Base-by-base conservation (phyloP, 2,329 filamentous ascomycete genomes). In the Lachnellula occidentalis region DNA sequence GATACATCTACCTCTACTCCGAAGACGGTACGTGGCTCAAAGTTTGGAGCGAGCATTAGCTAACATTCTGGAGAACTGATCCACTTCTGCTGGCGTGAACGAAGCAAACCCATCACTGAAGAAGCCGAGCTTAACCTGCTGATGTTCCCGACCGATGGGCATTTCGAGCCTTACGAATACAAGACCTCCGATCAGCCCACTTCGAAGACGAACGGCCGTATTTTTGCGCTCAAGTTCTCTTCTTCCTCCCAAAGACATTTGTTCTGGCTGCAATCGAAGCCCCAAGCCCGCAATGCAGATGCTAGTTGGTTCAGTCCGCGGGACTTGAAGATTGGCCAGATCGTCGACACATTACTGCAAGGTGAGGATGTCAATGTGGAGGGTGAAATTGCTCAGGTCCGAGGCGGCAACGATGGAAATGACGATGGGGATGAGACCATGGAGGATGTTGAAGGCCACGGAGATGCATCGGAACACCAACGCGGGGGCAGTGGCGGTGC, bases 41-140 rank as follows among this genome's bases (percentile, higher is more conserved):
- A 37, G 2, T 12, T 12, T 46, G 8, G 6, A 22, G 19, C 17
- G 39, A 42, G 8, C 34, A 8, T 21, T 39, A 37, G 22, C 56
- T 57, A 48, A 60, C n/a, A 27, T 11, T 19, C 58, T 66, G 34
- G 61, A 91, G 88, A 96, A 50, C 82, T 99, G 57, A 80, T 95
- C 58, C 92, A 96, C 76, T 96, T 99, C 76, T 96, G 92, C 81
- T 99, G 95, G 95, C 87, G 92, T 62, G 85, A 89, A 66, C 87
- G 94, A 62, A 80, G 78, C 62, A 81, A 83, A 55, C 77, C 85
- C 21, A 73, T 90, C 62, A 82, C 87, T 59, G 75, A 88, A 56
- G 87, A 92, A 55, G 87, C 94, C 57, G 68, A 69, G 34, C 75
- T 96, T 59, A 92, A 99, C 70, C 81, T 99, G 37, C 83, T 96